phyloP scores from a whole-genome alignment of 257 asterid species.

The Jacaranda copaia region DNA sequence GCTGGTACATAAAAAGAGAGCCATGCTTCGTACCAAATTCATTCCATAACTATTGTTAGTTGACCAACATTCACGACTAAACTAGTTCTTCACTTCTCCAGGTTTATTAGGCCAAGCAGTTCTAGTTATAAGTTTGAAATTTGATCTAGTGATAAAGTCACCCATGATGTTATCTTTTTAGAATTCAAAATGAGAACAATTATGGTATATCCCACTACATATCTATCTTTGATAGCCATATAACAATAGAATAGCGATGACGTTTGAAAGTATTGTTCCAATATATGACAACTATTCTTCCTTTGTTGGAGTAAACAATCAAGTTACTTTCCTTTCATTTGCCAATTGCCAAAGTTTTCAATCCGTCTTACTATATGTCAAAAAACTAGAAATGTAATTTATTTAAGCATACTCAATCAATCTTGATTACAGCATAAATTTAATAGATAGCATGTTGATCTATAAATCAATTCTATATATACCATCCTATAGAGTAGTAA shows the following conservation, averaged over 20 bases:
- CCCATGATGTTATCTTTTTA: neutral
- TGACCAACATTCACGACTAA: neutral
- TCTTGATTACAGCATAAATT: neutral
- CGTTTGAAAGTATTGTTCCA: neutral
- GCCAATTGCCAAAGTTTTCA: neutral
- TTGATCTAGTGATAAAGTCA: neutral
- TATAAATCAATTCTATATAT: too few species aligned
- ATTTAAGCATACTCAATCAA: neutral
- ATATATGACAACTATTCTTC: neutral
- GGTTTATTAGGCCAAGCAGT: neutral
- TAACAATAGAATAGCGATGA: neutral
- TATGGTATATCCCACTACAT: neutral
- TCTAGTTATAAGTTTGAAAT: neutral
- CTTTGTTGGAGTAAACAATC: neutral
- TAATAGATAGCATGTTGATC: too few species aligned
- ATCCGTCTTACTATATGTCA: neutral
- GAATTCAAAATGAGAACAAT: neutral
- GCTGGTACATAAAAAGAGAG: too few species aligned
- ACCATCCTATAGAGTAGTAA: too few species aligned
- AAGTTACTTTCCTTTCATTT: neutral
- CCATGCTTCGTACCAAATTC: neutral
- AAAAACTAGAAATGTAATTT: neutral
- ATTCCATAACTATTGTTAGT: neutral
- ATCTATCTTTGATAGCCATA: neutral
- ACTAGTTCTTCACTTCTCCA: conserved; percentile 6